phyloP scores from a whole-genome alignment of 352 stramenopile genomes.

The Phytophthora pistaciae region DNA sequence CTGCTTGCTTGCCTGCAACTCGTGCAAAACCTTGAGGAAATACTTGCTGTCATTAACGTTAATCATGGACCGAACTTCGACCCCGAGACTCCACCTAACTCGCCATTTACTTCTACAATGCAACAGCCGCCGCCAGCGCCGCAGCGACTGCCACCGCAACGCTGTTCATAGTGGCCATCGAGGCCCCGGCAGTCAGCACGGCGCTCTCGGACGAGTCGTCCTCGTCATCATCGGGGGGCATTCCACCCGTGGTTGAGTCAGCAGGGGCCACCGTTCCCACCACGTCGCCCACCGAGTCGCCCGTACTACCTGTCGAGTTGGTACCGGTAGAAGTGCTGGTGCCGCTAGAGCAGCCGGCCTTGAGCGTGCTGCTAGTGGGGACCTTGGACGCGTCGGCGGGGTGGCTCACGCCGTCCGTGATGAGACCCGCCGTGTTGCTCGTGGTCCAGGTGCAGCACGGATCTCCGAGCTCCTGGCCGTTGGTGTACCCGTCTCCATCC shows the following conservation, averaged over 20 bases:
- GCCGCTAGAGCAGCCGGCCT: slow-evolving; percentile 49
- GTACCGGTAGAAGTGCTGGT: slow-evolving; percentile 29
- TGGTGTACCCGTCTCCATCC: slow-evolving; percentile 86
- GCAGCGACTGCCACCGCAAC: slow-evolving; percentile 19
- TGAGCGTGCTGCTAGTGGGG: slow-evolving; percentile 57
- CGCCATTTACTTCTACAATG: slow-evolving; percentile 24
- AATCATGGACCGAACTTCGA: slow-evolving; percentile 3
- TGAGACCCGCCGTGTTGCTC: slow-evolving; percentile 48
- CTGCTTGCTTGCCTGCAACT: background rate
- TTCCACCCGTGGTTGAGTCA: slow-evolving; percentile 8
- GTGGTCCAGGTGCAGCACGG: slow-evolving; percentile 83
- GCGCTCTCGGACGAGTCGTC: slow-evolving; percentile 65
- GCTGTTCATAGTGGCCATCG: slow-evolving; percentile 2
- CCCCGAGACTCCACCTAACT: background rate
- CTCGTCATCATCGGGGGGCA: slow-evolving; percentile 65
- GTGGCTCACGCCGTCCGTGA: slow-evolving; percentile 70
- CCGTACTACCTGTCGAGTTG: slow-evolving; percentile 34
- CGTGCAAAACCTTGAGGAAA: slow-evolving; percentile 13
- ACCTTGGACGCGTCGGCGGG: slow-evolving; percentile 65
- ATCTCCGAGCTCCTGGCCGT: slow-evolving; percentile 87
- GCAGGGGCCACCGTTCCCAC: slow-evolving; percentile 47
- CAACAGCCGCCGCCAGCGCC: slow-evolving; percentile 18
- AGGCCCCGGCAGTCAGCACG: slow-evolving; percentile 35
- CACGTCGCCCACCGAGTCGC: slow-evolving; percentile 37
- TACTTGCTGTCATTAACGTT: slow-evolving; percentile 29